Conservation (phyloP, 1,284 basidiomycete species). For the Microstroma glucosiphilum region DNA sequence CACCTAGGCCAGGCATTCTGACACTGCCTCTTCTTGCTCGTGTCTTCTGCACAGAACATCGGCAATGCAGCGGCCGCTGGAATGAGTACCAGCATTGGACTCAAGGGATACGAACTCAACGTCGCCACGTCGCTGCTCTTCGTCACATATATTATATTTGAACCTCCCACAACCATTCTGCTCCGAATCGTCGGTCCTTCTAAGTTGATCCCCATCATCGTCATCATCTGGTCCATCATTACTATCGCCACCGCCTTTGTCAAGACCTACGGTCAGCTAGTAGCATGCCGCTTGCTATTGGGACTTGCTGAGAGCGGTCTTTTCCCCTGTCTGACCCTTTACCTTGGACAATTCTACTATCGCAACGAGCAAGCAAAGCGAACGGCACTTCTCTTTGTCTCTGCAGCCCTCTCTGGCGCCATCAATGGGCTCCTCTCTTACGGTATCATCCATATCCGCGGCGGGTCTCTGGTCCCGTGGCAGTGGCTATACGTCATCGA, state of each 20-base stretch:
- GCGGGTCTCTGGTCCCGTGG: not conserved
- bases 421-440: slow-evolving; percentile 24
- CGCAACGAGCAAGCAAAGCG: not conserved
- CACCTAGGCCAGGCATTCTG: too few relatives aligned
- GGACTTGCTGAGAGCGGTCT: slow-evolving; percentile 35
- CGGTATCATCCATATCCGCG: slow-evolving; percentile 9
- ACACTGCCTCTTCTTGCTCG: too few relatives aligned
- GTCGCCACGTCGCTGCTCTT: too few relatives aligned
- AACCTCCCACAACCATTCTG: slow-evolving; percentile 2
- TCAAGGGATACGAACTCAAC: too few relatives aligned
- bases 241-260: slow-evolving; percentile 8
- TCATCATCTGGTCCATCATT: slow-evolving; percentile 10
- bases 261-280: slow-evolving; percentile 18
- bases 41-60: too few relatives aligned
- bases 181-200: slow-evolving; percentile 3
- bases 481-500: slow-evolving; percentile 51
- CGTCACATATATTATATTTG: slow-evolving; percentile 14
- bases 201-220: slow-evolving; percentile 12
- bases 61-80: too few relatives aligned
- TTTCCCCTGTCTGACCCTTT: slow-evolving; percentile 28
- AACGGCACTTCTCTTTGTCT: slow-evolving; percentile 24
- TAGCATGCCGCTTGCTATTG: slow-evolving; percentile 31
- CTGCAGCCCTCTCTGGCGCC: slow-evolving; percentile 23
- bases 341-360: slow-evolving; percentile 28
- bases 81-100: too few relatives aligned